Evolutionary conservation across 306 rosid genomes (phyloP), one percentile per base, ranked within the genome.

Genomic region (Inga oerstediana): DNA sequence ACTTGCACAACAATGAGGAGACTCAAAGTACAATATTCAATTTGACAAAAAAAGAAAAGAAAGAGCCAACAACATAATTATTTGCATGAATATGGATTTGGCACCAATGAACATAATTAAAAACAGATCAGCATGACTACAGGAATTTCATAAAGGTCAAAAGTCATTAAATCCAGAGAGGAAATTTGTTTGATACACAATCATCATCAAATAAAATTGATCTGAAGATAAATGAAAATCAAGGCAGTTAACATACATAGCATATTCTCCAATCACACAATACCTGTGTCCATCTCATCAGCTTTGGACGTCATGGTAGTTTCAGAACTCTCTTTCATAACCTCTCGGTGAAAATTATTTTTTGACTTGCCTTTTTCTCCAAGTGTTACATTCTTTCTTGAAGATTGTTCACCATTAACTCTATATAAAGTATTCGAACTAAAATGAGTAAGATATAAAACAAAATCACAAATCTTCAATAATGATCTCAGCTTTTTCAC

Each of bases 281-380:
- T 88, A 94, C 98, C 98, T 76, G 97, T 82, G 88, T 88, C 83
- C 81, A 79, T 61, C 80, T 90, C 92, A 73, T 90, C 87, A 48
- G 84, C 85, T 90, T 88, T 81, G 44, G 88, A 85, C 24, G 79
- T 71, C 65, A 62, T 62, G 45, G 65, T 54, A 30, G 80, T 89
- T 77, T 91, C 94, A 59, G 92, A 92, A 85, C 81, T 88, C 84
- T 87, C 98, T 80, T 85, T 89, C 76, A 86, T 91, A 77, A 88
- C 90, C 81, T 88, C 89, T 81, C 81, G 91, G 79, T 71, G 76
- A 30, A 84, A 77, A 79, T 82, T 87, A 68, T 79, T 85, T 78
- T 79, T 91, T 14, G 84, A 82, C 74, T 62, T 85, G 19, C 79
- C 83, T 75, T 81, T 93, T 77, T 83, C 83, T 70, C 83, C 79